Percentiles rank a stretch among this genome's conserved stretches.
phyloP scores from a whole-genome alignment of 2,329 filamentous ascomycete genomes.

The Trematosphaeria pertusa region DNA sequence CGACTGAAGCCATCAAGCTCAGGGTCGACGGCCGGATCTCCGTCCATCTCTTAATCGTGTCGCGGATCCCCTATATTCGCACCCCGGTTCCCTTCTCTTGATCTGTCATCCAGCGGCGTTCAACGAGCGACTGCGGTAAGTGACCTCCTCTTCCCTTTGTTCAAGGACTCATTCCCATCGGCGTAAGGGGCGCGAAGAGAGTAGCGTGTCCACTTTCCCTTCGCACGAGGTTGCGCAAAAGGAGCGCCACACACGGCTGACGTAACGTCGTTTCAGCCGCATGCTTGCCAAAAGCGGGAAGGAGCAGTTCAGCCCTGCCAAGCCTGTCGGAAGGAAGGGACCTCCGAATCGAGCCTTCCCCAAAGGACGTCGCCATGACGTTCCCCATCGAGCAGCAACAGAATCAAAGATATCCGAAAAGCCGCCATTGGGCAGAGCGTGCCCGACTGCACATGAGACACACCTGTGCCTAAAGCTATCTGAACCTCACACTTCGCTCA shows the following conservation, averaged over 20 bases:
- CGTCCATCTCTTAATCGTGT: conserved; percentile 65
- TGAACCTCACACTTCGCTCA: neutral
- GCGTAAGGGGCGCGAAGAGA: conserved; percentile 24
- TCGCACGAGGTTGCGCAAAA: conserved; percentile 25
- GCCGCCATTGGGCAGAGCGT: neutral
- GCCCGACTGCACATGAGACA: neutral
- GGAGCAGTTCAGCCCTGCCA: conserved; percentile 16
- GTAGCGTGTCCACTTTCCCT: conserved; percentile 42
- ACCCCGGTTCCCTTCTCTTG: conserved; percentile 27
- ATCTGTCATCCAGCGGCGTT: conserved; percentile 14
- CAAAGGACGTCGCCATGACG: conserved; percentile 38
- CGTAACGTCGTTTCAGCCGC: conserved; percentile 28
- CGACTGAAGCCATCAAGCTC: conserved; percentile 84
- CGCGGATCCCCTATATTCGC: conserved; percentile 26
- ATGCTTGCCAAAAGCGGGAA: conserved; percentile 4
- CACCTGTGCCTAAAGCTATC: neutral
- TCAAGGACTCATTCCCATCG: conserved; percentile 5
- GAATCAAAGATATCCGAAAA: conserved; percentile 16
- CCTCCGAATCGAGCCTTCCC: conserved; percentile 22
- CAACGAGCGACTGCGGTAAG: conserved; percentile 22
- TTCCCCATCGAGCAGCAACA: conserved; percentile 31
- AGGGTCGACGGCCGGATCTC: conserved; percentile 72
- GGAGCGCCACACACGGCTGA: conserved; percentile 23
- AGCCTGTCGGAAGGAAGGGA: conserved; percentile 1
- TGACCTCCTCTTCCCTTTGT: conserved; percentile 5